Evolutionary conservation across 331 rosid species (phyloP), one percentile per base, ranked within the genome.

Genomic region (Quercus tomentella): DNA sequence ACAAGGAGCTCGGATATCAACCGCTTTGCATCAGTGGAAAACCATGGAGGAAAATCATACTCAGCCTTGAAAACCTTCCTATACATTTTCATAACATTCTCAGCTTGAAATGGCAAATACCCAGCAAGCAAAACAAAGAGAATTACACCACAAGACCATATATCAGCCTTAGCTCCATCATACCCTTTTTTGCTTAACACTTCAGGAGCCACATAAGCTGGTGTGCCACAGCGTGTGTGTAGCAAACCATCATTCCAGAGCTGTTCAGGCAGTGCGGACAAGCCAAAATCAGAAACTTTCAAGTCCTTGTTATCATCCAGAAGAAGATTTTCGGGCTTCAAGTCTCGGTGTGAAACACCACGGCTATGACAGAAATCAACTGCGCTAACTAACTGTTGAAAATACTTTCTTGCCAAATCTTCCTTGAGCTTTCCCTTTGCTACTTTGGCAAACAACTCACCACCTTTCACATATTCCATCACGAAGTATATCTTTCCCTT

Each of bases 341-440:
- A 79, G 49, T 94, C 98, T 0, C 94, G 94, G 70, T 94, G 98
- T 1, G 89, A 87, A 17, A 94, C 94, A 0, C 93, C 96, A 0
- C 98, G 89, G 71, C 96, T 89, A 25, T 94, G 98, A 58, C 97
- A 93, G 75, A 87, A 91, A 54, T 93, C 97, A 11, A 93, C 82
- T 1, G 96, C 97, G 52, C 87, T 80, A 7, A 91, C 77, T 4
- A 93, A 56, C 11, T 93, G 93, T 41, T 84, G 95, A 65, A 93
- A 94, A 37, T 94, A 94, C 22, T 86, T 94, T 17, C 94, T 88
- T 0, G 92, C 94, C 0, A 65, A 51, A 1, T 92, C 97, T 51
- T 92, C 98, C 4, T 80, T 70, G 30, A 94, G 80, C 58, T 88
- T 92, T 9, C 97, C 96, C 41, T 82, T 83, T 0, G 72, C 77